Evolutionary conservation across 148 eudicot species (phyloP).

Genomic region (Arctostaphylos glauca): DNA sequence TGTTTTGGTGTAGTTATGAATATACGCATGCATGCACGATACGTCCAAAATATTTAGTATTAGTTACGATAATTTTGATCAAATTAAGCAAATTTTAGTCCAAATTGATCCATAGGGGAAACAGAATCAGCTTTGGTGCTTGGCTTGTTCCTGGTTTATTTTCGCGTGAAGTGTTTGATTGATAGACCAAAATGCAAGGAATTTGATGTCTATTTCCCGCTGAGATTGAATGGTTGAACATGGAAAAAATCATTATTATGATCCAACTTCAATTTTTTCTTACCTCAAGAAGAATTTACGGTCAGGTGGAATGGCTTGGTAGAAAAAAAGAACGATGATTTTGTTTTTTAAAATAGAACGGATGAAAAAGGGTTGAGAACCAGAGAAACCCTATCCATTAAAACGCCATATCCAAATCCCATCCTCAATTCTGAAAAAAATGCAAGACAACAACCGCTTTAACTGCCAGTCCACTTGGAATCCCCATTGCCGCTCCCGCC

Average conservation of each 20-base stretch:
- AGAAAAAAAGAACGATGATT: neutral
- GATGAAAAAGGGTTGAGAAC: constrained; percentile 20
- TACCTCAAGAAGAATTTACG: too few species aligned
- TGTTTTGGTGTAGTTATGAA: too few species aligned
- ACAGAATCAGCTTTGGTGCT: too few species aligned
- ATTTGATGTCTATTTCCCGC: neutral
- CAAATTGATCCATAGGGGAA: too few species aligned
- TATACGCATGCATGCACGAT: too few species aligned
- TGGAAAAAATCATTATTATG: neutral
- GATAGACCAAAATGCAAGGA: neutral
- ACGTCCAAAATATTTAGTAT: too few species aligned
- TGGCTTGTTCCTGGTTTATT: neutral
- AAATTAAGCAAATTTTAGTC: too few species aligned
- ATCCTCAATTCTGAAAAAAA: neutral
- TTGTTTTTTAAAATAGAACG: too few species aligned
- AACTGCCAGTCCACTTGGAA: neutral
- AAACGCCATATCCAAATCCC: neutral
- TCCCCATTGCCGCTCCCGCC: constrained; percentile 9
- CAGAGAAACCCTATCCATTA: constrained; percentile 52
- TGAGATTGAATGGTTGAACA: neutral
- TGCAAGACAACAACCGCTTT: constrained; percentile 16
- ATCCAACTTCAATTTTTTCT: neutral
- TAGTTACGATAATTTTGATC: too few species aligned
- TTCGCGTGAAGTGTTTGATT: neutral
- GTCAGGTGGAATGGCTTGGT: too few species aligned